Evolutionary conservation across 1,139 yeast species (phyloP), one percentile per base, ranked within the genome.

Genomic region (Hansenula anomala): DNA sequence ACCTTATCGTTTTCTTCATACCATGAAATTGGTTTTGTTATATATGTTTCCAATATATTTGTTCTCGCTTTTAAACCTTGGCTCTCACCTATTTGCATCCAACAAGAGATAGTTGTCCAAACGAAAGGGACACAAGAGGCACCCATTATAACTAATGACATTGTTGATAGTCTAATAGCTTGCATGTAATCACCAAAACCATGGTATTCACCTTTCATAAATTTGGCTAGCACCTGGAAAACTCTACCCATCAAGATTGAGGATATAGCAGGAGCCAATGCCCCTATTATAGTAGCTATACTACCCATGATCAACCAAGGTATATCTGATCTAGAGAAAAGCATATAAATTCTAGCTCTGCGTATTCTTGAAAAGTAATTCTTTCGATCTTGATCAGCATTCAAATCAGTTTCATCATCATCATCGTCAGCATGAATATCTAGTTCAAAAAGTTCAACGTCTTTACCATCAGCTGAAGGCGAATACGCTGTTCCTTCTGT

Each of bases 21-120:
- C 92, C 87, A 81, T 32, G 59, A 59, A 16, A 76, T 54, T 0
- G 67, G 56, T 42, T 67, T 67, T 1, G 49, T 39, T 26, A 76
- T 46, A 23, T 77, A 58, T 2, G 65, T 56, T 1, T 51, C 41
- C 36, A 71, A 69, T 6, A 84, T 48, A 8, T 45, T 41, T 1
- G 45, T 40, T 38, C 96, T 66, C 0, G 85, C 80, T 30, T 82
- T 63, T 11, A 63, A 52, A 33, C 80, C 86, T 47, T 85, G 90
- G 15, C 66, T 61, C 57, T 87, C 96, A 3, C 96, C 96, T 41
- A 83, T 67, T 20, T 64, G 56, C 71, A 82, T 75, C 87, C 95
- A 89, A 0, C 68, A 48, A 2, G 71, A 57, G 6, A 84, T 67
- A 22, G 83, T 76, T 0, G 67, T 36, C 81, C 86, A 80, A 16